Evolutionary conservation across 805 yeast species (phyloP).

Genomic region (Sporopachydermia quercuum): DNA sequence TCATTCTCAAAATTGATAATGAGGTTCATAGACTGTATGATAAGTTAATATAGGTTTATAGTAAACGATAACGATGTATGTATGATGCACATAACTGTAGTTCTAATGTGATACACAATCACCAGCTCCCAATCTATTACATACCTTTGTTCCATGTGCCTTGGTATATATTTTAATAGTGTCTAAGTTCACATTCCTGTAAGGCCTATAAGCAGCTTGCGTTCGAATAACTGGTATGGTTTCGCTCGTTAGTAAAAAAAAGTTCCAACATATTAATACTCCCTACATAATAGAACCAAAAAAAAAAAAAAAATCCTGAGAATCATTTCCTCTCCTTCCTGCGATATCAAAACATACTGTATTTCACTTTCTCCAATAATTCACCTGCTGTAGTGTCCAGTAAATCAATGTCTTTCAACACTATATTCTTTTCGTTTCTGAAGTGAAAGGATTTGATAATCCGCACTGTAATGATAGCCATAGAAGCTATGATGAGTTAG

Average conservation of each 20-base stretch:
- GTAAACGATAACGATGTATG: no score
- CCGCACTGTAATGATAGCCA: conserved; percentile 71
- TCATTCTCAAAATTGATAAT: conserved; percentile 82
- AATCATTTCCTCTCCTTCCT: no score
- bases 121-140: no score
- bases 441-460: conserved; percentile 85
- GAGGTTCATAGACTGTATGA: conserved; percentile 53
- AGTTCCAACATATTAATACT: not conserved
- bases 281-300: no score
- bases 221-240: conserved; percentile 25
- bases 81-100: no score
- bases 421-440: conserved; percentile 69
- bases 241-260: not conserved
- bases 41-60: not conserved
- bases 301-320: no score
- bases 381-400: conserved; percentile 49
- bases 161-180: conserved; percentile 79
- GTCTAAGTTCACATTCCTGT: conserved; percentile 59
- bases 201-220: conserved; percentile 66
- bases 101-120: no score
- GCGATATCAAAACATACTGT: no score
- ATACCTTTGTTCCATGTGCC: conserved; percentile 74
- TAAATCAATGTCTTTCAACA: conserved; percentile 57
- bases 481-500: conserved; percentile 23
- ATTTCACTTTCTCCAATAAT: conserved; percentile 36